A percentile compares a stretch with the other conserved stretches of the same genome.
phyloP scores from a whole-genome alignment of 164 flowering plant species.

The Paratinospora sagittata region DNA sequence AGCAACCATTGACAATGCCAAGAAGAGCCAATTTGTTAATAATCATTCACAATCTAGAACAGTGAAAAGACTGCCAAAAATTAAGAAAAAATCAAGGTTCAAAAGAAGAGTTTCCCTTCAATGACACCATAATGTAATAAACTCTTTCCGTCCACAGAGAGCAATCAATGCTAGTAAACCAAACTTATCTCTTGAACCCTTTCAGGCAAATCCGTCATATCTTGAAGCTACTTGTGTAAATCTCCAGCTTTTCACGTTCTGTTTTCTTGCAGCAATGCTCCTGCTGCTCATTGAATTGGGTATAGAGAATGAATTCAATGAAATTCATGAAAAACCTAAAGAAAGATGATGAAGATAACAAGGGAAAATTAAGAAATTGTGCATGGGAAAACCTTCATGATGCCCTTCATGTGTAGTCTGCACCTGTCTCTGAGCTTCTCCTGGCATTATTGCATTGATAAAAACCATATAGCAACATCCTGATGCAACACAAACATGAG shows the following conservation, averaged over 20 bases:
- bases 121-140: background rate
- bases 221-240: background rate
- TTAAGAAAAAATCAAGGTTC: background rate
- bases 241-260: background rate
- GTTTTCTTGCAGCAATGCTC: background rate
- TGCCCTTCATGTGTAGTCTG: constrained; percentile 18
- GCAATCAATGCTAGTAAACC: no score
- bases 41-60: background rate
- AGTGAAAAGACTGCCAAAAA: background rate
- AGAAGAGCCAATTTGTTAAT: background rate
- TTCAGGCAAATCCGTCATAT: background rate
- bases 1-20: background rate
- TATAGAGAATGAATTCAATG: background rate
- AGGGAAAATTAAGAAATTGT: background rate
- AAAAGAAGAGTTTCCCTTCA: background rate
- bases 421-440: constrained; percentile 41
- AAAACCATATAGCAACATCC: constrained; percentile 70
- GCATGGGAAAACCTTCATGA: constrained; percentile 4
- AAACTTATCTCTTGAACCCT: background rate
- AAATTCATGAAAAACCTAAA: background rate
- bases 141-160: background rate
- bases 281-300: background rate
- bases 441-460: constrained; percentile 21
- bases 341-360: background rate
- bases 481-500: constrained; percentile 19